phyloP scores from a whole-genome alignment of 306 rosid genomes.

The Acacia melanoxylon region DNA sequence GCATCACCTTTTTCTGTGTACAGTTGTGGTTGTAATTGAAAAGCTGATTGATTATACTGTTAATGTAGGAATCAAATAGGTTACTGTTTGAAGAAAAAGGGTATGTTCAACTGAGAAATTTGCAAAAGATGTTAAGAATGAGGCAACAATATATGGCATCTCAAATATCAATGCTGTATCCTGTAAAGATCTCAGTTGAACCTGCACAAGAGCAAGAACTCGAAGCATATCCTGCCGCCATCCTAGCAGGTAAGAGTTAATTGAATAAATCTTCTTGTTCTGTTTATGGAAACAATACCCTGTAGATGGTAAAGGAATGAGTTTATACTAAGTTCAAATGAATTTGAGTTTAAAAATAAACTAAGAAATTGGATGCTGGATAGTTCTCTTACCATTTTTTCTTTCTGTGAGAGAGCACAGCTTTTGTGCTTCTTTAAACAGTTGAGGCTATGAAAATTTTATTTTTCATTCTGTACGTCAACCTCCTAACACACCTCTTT shows the following conservation, averaged over 20 bases:
- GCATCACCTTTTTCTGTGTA: not conserved
- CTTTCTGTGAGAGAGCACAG: not conserved
- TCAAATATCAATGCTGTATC: conserved; percentile 84
- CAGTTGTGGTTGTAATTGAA: conserved; percentile 14
- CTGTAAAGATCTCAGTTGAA: conserved; percentile 73
- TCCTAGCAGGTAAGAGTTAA: conserved; percentile 55
- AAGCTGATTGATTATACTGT: conserved; percentile 37
- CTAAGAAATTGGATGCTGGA: conserved; percentile 24
- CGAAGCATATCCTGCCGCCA: conserved; percentile 80
- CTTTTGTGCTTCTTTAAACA: conserved; percentile 17
- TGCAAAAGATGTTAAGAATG: conserved; percentile 64
- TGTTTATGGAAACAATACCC: not conserved
- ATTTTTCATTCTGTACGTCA: conserved; percentile 19
- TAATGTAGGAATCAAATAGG: conserved; percentile 62
- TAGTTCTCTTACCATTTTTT: conserved; percentile 18
- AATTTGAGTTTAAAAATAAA: conserved; percentile 25
- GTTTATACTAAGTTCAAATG: conserved; percentile 15
- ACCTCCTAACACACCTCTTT: conserved; percentile 12
- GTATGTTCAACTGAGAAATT: conserved; percentile 57
- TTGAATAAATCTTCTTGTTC: conserved; percentile 10
- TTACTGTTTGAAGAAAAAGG: conserved; percentile 67
- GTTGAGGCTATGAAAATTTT: conserved; percentile 7
- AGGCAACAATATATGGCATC: conserved; percentile 82
- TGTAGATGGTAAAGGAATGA: conserved; percentile 4
- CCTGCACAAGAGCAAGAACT: conserved; percentile 93